Evolutionary conservation across 495 filamentous ascomycete species (phyloP), one percentile per base, ranked within the genome.

Genomic region (Barbatosphaeria neglecta): DNA sequence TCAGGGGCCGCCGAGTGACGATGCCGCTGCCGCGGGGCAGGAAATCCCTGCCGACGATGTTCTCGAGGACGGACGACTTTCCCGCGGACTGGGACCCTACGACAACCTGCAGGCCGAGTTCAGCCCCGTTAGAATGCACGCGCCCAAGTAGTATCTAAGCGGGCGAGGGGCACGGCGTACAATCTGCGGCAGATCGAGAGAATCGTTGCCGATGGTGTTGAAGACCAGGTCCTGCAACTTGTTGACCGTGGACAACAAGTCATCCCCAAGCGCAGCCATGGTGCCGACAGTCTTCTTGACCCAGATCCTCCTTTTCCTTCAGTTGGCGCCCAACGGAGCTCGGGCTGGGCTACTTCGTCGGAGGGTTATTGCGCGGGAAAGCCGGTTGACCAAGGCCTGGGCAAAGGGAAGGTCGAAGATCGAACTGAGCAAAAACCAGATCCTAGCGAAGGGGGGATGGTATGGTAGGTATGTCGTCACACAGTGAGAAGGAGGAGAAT

Each of bases 201-300:
- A 96, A 62, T 99, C 92, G 69, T 92, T 95, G 61, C 92, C 93
- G 61, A 98, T 98, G 44, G 93, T 98, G 70, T 98, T 97, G 71
- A 98, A 97, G 48, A 98, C 92, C 58, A 99, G 67, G 67, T 99
- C 92, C 60, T 98, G 93, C 50, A 98, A 76, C 70, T 90, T 90
- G 69, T 98, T 97, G 62, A 97, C 92, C 42, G 84, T 90, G 46
- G 77, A 77, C 59, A 98, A 76, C 61, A 98, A 70, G 63, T 96
- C 88, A 58, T 98, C 92, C 56, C 92, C 92, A 45, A 95, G 78
- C 48, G 75, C 66, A 43, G 75, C 71, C 75, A 78, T 78, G 48
- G 52, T 55, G 54, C 46, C 46, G 50, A 44, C 47, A 23, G 23
- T 22, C 19, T 41, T 40, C 18, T 33, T 18, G 18, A n/a, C 22